These are phyloP conservation scores for Linderina pennispora DNA, from an alignment of 192 early-diverging fungal genomes.

Conservation along the genomic window DNA sequence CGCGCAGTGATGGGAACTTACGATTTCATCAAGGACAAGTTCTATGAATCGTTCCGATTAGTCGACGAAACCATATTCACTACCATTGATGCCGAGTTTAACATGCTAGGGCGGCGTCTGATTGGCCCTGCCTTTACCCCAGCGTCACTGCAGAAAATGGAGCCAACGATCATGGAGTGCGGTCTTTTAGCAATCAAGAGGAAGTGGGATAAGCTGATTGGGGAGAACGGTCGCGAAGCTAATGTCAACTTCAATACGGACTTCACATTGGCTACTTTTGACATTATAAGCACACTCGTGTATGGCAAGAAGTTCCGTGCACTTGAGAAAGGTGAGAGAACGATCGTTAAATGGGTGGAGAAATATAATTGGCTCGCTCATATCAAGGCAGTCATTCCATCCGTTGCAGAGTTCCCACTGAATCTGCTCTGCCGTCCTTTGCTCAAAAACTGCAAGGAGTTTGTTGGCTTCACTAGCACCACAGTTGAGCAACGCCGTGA, in stretches of 20 bases:
- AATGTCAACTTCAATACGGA: conserved; percentile 40
- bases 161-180: conserved; percentile 35
- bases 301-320: conserved; percentile 29
- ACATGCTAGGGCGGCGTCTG: conserved; percentile 30
- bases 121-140: conserved; percentile 36
- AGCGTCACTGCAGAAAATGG: conserved; percentile 28
- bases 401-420: no score
- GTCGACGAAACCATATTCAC: conserved; percentile 39
- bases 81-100: conserved; percentile 26
- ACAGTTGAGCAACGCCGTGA: no score
- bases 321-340: conserved; percentile 14
- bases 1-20: conserved; percentile 19
- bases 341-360: conserved; percentile 29
- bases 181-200: conserved; percentile 21
- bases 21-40: conserved; percentile 15
- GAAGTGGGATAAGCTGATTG: conserved; percentile 28
- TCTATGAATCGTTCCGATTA: conserved; percentile 28
- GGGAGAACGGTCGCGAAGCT: conserved; percentile 6
- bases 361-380: no score
- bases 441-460: conserved; percentile 12
- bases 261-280: conserved; percentile 34
- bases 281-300: conserved; percentile 34
- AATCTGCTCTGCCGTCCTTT: no score
- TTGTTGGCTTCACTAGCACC: conserved; percentile 2
- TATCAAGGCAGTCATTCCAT: no score